These are phyloP conservation scores for Pseudogymnoascus sp. DNA, from an alignment of 2,329 filamentous ascomycete species.

Conservation along the genomic window DNA sequence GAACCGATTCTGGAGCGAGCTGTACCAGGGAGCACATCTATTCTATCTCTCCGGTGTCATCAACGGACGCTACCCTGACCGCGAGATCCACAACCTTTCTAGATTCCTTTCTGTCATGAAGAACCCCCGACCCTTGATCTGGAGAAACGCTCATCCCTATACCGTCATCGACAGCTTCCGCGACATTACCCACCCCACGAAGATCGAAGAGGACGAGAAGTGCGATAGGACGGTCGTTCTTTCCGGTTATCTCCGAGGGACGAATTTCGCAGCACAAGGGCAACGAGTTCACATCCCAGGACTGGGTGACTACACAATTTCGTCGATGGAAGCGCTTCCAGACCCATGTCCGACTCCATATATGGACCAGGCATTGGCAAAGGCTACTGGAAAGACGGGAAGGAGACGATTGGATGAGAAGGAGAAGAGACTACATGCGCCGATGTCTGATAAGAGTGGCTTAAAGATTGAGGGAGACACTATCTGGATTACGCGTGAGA, in stretches of 20 bases:
- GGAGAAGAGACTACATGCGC: slow-evolving; percentile 91
- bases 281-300: slow-evolving; percentile 89
- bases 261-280: slow-evolving; percentile 80
- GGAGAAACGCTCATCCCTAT: slow-evolving; percentile 95
- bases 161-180: slow-evolving; percentile 88
- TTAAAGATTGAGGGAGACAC: slow-evolving; percentile 95
- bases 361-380: slow-evolving; percentile 80
- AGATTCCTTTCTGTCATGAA: slow-evolving; percentile 98
- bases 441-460: slow-evolving; percentile 96
- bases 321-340: slow-evolving; percentile 76
- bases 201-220: slow-evolving; percentile 78
- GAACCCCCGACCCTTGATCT: slow-evolving; percentile 90
- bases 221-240: slow-evolving; percentile 87
- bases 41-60: slow-evolving; percentile 96
- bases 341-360: slow-evolving; percentile 93
- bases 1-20: slow-evolving; percentile 89
- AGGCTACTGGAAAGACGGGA: slow-evolving; percentile 72
- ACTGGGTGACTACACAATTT: slow-evolving; percentile 78
- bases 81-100: slow-evolving; percentile 91
- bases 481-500: slow-evolving; percentile 73
- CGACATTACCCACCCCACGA: slow-evolving; percentile 87
- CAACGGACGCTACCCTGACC: slow-evolving; percentile 92
- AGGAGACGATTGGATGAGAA: slow-evolving; percentile 84
- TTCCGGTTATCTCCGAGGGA: slow-evolving; percentile 89
- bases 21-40: slow-evolving; percentile 93